Base-by-base conservation (phyloP, 768 basidiomycete species). In the Suillus hirtellus region DNA sequence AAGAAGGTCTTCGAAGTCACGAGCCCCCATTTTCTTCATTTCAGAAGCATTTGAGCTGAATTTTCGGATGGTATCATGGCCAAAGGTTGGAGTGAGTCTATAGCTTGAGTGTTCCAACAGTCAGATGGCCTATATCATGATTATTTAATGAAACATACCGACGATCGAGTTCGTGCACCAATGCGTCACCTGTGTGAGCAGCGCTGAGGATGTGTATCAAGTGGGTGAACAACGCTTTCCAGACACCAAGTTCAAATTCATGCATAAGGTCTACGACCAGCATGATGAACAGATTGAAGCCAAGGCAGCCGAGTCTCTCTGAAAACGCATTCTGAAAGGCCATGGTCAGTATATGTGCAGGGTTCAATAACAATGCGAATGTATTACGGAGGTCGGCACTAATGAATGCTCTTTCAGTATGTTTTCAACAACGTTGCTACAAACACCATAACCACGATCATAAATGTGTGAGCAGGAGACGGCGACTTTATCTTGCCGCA, bases 1-100 rank as follows among this genome's bases (percentile, higher is more conserved):
- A 0, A 78, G 62, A 12, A 78, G 65, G 54, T 79, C 78, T 55
- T 79, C 76, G 63, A 69, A 79, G 55, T 80, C 75, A 19, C 72
- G 66, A 19, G 66, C 66, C 2, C 62, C 62, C 54, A 70, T 43
- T 35, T 67, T 66, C 64, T 69, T 68, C 63, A 72, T 49, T 21
- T 66, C 69, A 1, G 65, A 66, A 0, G 66, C 63, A 54, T 75
- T 74, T 19, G 37, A 34, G 2, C 35, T 15, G 38, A 75, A 75
- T 6, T 61, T 60, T n/a, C 71, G 61, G 7, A 76, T 73, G 1
- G 71, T 72, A 4, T 59, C 50, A 3, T 63, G 44, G 0, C 74
- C 72, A 62, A 76, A 76, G 17, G 67, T 66, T 1, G 73, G 72
- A 1, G 71, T 66, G 14, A 62, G 54, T 3, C 71, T 64, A 44